phyloP scores from a whole-genome alignment of 306 rosid species.

The Carpinus fangiana region DNA sequence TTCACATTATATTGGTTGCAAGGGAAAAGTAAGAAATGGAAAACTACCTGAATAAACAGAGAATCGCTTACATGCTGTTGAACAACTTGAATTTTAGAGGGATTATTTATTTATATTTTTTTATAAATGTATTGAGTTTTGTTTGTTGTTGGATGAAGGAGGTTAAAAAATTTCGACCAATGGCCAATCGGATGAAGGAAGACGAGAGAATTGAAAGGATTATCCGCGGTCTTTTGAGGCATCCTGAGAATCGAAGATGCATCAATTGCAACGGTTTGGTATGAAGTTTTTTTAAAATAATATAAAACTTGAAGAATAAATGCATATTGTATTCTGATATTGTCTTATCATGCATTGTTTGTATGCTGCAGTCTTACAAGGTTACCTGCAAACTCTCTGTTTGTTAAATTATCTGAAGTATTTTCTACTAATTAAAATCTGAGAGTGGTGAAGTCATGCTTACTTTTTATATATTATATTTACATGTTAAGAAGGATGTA shows the following conservation, averaged over 20 bases:
- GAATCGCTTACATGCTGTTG: neutral
- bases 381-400: neutral
- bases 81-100: neutral
- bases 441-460: neutral
- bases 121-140: neutral
- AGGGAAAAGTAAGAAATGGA: neutral
- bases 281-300: neutral
- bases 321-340: neutral
- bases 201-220: slow-evolving; percentile 63
- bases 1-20: neutral
- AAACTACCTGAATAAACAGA: neutral
- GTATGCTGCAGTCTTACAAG: neutral
- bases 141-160: slow-evolving; percentile 17
- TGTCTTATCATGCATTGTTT: neutral
- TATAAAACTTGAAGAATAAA: too few species aligned
- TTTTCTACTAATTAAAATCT: too few species aligned
- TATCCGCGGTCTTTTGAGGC: slow-evolving; percentile 69
- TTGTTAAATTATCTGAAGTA: neutral
- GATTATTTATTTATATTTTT: neutral
- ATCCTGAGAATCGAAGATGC: slow-evolving; percentile 77
- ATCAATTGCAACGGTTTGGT: slow-evolving; percentile 90
- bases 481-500: neutral
- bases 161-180: slow-evolving; percentile 33
- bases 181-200: slow-evolving; percentile 66
- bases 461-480: neutral